These are phyloP conservation scores for Monocercomonoides exilis DNA, from an alignment of 78 protist species.

Conservation along the genomic window DNA sequence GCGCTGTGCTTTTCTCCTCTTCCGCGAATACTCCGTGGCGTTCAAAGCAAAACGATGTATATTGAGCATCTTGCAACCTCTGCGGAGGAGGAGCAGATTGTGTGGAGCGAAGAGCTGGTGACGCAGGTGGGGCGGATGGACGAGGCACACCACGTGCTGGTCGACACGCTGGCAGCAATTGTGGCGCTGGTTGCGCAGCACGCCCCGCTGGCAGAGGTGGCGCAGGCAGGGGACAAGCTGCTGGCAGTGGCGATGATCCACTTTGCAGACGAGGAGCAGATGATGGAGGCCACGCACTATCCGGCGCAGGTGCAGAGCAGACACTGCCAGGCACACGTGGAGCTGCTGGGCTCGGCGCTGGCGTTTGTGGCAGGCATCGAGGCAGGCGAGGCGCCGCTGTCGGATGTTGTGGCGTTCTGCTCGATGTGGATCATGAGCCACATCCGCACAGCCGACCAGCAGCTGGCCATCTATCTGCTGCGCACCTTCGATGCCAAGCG, in stretches of 20 bases:
- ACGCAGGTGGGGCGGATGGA: neutral
- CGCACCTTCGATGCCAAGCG: too few species aligned
- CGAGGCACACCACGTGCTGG: neutral
- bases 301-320: neutral
- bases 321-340: neutral
- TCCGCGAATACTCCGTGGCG: too few species aligned
- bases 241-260: neutral
- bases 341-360: neutral
- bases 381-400: neutral
- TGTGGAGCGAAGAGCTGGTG: neutral
- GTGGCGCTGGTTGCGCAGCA: neutral
- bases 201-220: neutral
- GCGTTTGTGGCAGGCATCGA: neutral
- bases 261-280: neutral
- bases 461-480: neutral
- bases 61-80: too few species aligned
- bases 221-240: neutral
- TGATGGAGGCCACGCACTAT: neutral
- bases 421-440: neutral
- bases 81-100: neutral
- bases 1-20: too few species aligned
- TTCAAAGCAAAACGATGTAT: too few species aligned
- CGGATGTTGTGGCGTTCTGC: neutral
- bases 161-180: neutral
- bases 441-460: neutral